A percentile compares a stretch with the other conserved stretches of the same genome.
Evolutionary conservation across 2,329 filamentous ascomycete species (phyloP).

Genomic region (Calonectria naviculata): DNA sequence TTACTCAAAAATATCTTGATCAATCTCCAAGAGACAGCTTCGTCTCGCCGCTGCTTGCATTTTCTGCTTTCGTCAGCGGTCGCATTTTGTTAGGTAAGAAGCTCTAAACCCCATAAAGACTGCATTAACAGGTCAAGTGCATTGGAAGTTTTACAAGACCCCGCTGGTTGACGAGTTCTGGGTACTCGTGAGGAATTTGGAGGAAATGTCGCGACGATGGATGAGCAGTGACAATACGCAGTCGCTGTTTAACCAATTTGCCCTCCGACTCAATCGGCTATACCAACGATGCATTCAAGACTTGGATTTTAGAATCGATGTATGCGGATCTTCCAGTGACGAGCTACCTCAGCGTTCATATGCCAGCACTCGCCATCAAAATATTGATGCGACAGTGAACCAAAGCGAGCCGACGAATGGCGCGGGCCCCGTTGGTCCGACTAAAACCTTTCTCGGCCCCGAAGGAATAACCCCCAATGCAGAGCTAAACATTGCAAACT

Average conservation of each 20-base stretch:
- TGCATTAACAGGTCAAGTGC: conserved; percentile 16
- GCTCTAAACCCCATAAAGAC: too few relatives aligned
- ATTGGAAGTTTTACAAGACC: conserved; percentile 33
- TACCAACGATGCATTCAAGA: conserved; percentile 5
- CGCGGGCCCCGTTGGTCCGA: too few relatives aligned
- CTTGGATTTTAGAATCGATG: not conserved
- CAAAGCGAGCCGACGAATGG: too few relatives aligned
- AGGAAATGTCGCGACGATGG: conserved; percentile 45
- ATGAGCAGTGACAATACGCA: not conserved
- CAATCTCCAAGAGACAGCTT: conserved; percentile 40
- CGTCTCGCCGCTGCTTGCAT: conserved; percentile 52
- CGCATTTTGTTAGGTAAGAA: conserved; percentile 51
- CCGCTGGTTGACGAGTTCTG: conserved; percentile 39
- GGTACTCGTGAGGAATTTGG: conserved; percentile 41
- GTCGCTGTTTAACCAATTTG: not conserved
- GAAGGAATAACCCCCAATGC: not conserved
- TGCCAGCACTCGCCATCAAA: not conserved
- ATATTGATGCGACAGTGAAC: too few relatives aligned
- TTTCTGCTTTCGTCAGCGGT: conserved; percentile 57
- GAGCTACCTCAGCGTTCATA: not conserved
- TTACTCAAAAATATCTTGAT: conserved; percentile 57
- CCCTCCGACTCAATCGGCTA: not conserved
- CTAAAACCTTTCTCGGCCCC: not conserved
- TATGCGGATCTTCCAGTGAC: not conserved
- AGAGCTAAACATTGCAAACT: not conserved